Evolutionary conservation across 2,329 filamentous ascomycete species (phyloP).

Genomic region (Botryotinia convoluta): DNA sequence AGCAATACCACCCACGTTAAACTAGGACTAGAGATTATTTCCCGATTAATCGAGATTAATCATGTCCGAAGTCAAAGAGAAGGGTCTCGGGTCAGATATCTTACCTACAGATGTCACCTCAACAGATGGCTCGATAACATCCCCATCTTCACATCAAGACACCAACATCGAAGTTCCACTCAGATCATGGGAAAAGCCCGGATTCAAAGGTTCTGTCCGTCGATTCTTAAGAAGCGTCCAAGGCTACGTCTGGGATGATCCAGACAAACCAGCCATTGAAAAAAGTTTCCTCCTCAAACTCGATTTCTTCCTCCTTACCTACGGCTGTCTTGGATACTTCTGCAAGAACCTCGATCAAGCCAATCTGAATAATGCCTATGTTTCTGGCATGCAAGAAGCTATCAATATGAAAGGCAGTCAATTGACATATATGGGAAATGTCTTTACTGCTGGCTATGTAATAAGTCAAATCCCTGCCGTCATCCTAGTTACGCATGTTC

Average conservation of each 20-base stretch:
- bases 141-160: background rate
- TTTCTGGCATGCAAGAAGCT: constrained; percentile 48
- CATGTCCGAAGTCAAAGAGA: constrained; percentile 9
- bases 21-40: background rate
- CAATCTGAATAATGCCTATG: constrained; percentile 42
- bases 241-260: constrained; percentile 37
- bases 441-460: constrained; percentile 48
- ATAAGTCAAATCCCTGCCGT: constrained; percentile 30
- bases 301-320: constrained; percentile 48
- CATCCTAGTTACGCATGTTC: constrained; percentile 27
- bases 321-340: constrained; percentile 47
- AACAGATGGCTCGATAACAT: background rate
- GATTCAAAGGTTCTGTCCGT: constrained; percentile 18
- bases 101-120: background rate
- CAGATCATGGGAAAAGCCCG: constrained; percentile 27
- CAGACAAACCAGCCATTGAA: constrained; percentile 40
- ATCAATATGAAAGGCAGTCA: constrained; percentile 51
- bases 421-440: constrained; percentile 51
- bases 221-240: constrained; percentile 27
- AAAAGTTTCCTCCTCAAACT: constrained; percentile 49
- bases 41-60: background rate
- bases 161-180: background rate
- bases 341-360: constrained; percentile 46
- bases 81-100: background rate
- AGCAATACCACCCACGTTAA: background rate